Evolutionary conservation across 2,329 filamentous ascomycete species (phyloP).

Genomic region (Thelonectria blattea): DNA sequence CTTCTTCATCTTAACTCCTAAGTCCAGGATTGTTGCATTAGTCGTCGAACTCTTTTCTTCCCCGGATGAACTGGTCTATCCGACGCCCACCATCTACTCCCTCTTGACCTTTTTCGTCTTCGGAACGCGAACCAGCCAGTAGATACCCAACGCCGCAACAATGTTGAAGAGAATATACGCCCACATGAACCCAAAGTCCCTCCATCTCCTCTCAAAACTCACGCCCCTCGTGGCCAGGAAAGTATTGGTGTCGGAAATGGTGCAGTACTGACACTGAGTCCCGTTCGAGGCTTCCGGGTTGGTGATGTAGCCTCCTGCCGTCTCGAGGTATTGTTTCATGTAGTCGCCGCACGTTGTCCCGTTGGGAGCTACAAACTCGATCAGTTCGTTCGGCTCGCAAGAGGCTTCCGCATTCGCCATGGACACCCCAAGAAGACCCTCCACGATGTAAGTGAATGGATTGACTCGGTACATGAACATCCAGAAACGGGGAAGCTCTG

Average conservation of each 20-base stretch:
- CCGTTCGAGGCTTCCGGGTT: constrained; percentile 9
- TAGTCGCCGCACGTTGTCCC: constrained; percentile 14
- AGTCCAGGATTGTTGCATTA: too few species aligned
- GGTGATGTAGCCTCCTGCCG: constrained; percentile 8
- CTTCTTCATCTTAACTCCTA: too few species aligned
- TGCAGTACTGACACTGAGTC: constrained; percentile 52
- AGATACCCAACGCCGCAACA: constrained; percentile 52
- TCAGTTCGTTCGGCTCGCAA: constrained; percentile 16
- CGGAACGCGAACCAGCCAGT: constrained; percentile 50
- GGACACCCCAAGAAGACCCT: constrained; percentile 16
- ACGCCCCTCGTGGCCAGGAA: constrained; percentile 49
- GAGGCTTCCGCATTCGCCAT: constrained; percentile 14
- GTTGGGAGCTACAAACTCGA: constrained; percentile 15
- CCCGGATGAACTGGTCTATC: neutral
- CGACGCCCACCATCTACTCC: neutral
- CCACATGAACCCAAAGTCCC: constrained; percentile 61
- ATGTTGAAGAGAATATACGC: constrained; percentile 59
- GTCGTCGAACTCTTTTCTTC: too few species aligned
- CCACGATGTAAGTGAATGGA: constrained; percentile 22
- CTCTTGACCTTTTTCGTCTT: constrained; percentile 27
- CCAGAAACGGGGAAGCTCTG: constrained; percentile 21
- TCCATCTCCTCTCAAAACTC: constrained; percentile 56
- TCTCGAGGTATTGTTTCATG: constrained; percentile 11
- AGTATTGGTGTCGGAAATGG: constrained; percentile 45
- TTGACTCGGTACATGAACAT: constrained; percentile 24